Conservation (phyloP, 2,329 filamentous ascomycete genomes). For the Aspergillus sclerotialis region DNA sequence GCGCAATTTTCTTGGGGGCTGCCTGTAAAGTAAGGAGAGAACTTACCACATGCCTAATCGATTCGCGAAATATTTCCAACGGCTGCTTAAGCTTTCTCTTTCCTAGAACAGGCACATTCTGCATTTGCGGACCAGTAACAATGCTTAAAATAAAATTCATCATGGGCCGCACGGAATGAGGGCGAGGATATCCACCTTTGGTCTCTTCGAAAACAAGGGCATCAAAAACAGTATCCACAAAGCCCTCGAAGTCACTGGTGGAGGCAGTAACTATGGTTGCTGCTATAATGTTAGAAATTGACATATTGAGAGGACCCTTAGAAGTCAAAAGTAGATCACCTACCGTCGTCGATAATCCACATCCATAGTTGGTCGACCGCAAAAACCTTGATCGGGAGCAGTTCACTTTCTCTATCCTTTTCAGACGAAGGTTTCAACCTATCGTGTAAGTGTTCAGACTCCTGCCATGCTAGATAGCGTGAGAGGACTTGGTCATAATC, state of each 20-base stretch:
- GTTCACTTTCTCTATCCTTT: background rate
- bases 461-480: conserved; percentile 3
- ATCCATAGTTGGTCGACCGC: conserved; percentile 14
- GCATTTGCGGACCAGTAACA: conserved; percentile 3
- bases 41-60: conserved; percentile 6
- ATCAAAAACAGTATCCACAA: conserved; percentile 4
- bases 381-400: conserved; percentile 4
- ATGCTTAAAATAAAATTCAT: conserved; percentile 6
- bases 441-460: conserved; percentile 1
- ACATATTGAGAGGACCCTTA: background rate
- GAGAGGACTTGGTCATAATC: conserved; percentile 9
- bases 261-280: conserved; percentile 9
- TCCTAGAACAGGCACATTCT: conserved; percentile 1
- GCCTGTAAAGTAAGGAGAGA: too few relatives aligned
- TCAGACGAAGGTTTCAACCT: background rate
- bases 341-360: conserved; percentile 13
- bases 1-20: too few relatives aligned
- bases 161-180: conserved; percentile 1
- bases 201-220: conserved; percentile 1
- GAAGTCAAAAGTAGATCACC: background rate
- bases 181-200: background rate
- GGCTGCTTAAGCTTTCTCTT: conserved; percentile 4
- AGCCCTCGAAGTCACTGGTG: conserved; percentile 3
- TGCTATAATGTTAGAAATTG: background rate
- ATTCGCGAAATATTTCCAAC: conserved; percentile 8